Conservation (phyloP, 352 stramenopile species). For the Pythium chondricola region DNA sequence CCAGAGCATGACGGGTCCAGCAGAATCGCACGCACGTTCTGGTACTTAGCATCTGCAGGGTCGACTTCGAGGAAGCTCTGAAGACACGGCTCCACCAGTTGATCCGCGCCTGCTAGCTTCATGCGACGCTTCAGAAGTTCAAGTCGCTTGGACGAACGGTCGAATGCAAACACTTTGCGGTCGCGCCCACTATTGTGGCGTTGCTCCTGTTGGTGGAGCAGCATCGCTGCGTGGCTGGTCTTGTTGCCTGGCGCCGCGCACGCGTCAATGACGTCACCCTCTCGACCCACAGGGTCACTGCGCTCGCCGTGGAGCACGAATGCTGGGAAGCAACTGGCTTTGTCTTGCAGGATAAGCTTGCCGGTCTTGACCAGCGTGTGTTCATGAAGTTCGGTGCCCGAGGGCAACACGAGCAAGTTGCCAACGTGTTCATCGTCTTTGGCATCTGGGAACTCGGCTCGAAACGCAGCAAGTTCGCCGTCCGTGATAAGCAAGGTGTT, state of each 20-base stretch:
- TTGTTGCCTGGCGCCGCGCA: slow-evolving; percentile 98
- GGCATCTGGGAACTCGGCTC: slow-evolving; percentile 27
- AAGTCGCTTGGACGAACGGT: slow-evolving; percentile 85
- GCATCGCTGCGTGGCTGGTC: slow-evolving; percentile 94
- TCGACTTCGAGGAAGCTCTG: slow-evolving; percentile 92
- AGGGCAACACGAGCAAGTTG: slow-evolving; percentile 90
- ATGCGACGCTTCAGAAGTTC: slow-evolving; percentile 88
- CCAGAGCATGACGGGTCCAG: slow-evolving; percentile 96
- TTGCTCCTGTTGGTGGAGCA: slow-evolving; percentile 68
- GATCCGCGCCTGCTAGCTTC: slow-evolving; percentile 65
- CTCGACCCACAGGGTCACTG: slow-evolving; percentile 26
- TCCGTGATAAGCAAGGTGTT: slow-evolving; percentile 83
- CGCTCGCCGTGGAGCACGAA: slow-evolving; percentile 88
- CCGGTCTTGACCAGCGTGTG: slow-evolving; percentile 75
- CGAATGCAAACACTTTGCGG: slow-evolving; percentile 92
- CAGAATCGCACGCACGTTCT: slow-evolving; percentile 89
- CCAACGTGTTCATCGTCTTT: slow-evolving; percentile 84
- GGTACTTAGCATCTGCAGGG: slow-evolving; percentile 61
- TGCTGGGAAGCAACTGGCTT: slow-evolving; percentile 96
- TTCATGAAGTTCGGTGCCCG: slow-evolving; percentile 81
- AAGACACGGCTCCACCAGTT: slow-evolving; percentile 76
- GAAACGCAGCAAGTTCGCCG: slow-evolving; percentile 43
- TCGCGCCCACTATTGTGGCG: slow-evolving; percentile 27
- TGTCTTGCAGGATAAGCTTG: slow-evolving; percentile 95
- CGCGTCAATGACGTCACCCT: slow-evolving; percentile 92